A percentile compares a stretch with the other conserved stretches of the same genome.
Conservation (phyloP, 2,329 filamentous ascomycete species). For the Monosporascus sp. region DNA sequence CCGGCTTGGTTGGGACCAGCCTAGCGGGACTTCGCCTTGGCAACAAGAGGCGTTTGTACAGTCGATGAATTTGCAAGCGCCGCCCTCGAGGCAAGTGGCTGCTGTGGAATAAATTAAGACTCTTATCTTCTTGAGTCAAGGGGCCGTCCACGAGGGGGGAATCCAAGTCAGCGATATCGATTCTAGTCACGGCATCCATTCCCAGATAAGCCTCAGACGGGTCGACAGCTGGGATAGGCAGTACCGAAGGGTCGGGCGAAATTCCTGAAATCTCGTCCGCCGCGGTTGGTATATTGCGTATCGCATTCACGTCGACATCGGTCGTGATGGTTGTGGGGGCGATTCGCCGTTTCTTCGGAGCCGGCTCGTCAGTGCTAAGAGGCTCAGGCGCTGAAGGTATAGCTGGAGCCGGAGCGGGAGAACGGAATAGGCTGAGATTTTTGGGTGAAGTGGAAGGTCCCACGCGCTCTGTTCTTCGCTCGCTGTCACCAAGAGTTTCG, state of each 20-base stretch:
- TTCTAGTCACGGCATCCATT: slow-evolving; percentile 16
- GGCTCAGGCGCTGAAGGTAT: neutral
- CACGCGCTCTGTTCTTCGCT: neutral
- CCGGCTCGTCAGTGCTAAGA: neutral
- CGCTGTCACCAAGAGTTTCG: neutral
- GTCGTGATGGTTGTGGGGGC: slow-evolving; percentile 16
- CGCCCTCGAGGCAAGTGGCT: slow-evolving; percentile 13
- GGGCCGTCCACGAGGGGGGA: neutral
- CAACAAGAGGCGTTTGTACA: slow-evolving; percentile 19
- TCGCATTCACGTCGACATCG: slow-evolving; percentile 10
- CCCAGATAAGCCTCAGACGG: slow-evolving; percentile 18
- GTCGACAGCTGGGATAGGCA: neutral
- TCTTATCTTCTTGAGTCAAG: slow-evolving; percentile 2
- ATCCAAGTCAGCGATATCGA: slow-evolving; percentile 17
- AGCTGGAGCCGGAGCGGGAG: neutral
- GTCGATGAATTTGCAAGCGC: slow-evolving; percentile 17
- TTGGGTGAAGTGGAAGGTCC: neutral
- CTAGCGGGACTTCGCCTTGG: neutral
- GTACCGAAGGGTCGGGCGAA: neutral
- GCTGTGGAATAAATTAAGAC: slow-evolving; percentile 9
- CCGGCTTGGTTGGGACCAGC: slow-evolving; percentile 13
- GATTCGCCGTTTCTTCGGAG: slow-evolving; percentile 22
- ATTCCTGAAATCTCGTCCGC: slow-evolving; percentile 14
- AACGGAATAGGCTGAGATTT: neutral
- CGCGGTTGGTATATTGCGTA: slow-evolving; percentile 20